Evolutionary conservation across 345 rosid genomes (phyloP).

Genomic region (Reutealis trisperma): DNA sequence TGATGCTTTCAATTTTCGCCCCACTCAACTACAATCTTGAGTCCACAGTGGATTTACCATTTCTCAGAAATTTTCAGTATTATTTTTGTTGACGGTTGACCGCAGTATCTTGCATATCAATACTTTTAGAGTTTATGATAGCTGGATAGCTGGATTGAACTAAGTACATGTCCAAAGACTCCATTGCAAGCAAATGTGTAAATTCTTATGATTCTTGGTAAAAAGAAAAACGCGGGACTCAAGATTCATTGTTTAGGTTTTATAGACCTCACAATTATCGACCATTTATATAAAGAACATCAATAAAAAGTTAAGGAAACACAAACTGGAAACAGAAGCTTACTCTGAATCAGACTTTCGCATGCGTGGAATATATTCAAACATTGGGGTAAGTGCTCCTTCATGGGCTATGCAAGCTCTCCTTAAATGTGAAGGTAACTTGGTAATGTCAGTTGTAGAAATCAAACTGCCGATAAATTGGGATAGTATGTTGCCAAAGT

Average conservation of each 20-base stretch:
- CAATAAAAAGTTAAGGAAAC: neutral
- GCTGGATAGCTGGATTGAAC: neutral
- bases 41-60: neutral
- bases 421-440: conserved; percentile 67
- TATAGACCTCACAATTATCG: neutral
- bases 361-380: conserved; percentile 86
- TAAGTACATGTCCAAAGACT: neutral
- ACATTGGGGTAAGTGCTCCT: conserved; percentile 69
- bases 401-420: conserved; percentile 84
- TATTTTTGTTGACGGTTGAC: no score
- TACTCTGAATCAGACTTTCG: conserved; percentile 75
- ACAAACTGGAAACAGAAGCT: conserved; percentile 23
- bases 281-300: neutral
- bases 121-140: no score
- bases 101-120: no score
- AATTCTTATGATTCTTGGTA: neutral
- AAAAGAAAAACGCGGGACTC: neutral
- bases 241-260: neutral
- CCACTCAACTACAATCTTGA: neutral
- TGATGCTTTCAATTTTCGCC: no score
- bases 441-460: conserved; percentile 49
- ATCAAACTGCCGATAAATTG: conserved; percentile 72
- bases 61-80: no score
- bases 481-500: conserved; percentile 88
- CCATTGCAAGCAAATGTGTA: neutral